Conservation (phyloP, 1,284 basidiomycete genomes). For the Chalciporus sp. region DNA sequence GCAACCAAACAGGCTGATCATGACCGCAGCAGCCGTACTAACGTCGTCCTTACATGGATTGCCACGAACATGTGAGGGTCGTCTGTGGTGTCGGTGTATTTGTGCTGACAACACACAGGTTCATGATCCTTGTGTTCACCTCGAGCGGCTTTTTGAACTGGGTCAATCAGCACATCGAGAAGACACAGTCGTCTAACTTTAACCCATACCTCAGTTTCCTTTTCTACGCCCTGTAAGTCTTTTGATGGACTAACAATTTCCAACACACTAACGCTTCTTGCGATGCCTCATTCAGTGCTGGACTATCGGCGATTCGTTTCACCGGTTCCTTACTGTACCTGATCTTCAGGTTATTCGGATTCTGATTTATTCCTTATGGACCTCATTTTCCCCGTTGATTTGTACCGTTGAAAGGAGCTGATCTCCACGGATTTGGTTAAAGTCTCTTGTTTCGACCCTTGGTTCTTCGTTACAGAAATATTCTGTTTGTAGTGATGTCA, state of each 20-base stretch:
- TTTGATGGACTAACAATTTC: neutral
- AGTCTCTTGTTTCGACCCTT: neutral
- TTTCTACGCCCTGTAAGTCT: slow-evolving; percentile 76
- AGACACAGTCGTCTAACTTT: slow-evolving; percentile 55
- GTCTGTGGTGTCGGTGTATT: slow-evolving; percentile 11
- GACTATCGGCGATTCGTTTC: slow-evolving; percentile 79
- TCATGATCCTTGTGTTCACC: slow-evolving; percentile 83
- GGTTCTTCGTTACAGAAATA: slow-evolving; percentile 1
- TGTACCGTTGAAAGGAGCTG: slow-evolving; percentile 15
- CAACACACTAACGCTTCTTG: slow-evolving; percentile 4
- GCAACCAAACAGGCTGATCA: slow-evolving; percentile 89
- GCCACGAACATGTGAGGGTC: slow-evolving; percentile 75
- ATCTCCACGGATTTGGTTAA: neutral
- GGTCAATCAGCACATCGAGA: slow-evolving; percentile 55
- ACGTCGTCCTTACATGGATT: slow-evolving; percentile 85
- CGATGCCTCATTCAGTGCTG: slow-evolving; percentile 52
- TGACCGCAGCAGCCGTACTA: slow-evolving; percentile 80
- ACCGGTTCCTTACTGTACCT: slow-evolving; percentile 78
- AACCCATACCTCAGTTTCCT: slow-evolving; percentile 87
- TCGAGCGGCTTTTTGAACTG: slow-evolving; percentile 72
- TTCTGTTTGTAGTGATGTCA: slow-evolving; percentile 13
- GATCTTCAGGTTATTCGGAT: slow-evolving; percentile 70
- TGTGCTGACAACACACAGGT: slow-evolving; percentile 39
- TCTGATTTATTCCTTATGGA: slow-evolving; percentile 23
- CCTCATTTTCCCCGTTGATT: neutral